Evolutionary conservation across 139 green algal genomes (phyloP).

Genomic region (Ettlia oleoabundans): DNA sequence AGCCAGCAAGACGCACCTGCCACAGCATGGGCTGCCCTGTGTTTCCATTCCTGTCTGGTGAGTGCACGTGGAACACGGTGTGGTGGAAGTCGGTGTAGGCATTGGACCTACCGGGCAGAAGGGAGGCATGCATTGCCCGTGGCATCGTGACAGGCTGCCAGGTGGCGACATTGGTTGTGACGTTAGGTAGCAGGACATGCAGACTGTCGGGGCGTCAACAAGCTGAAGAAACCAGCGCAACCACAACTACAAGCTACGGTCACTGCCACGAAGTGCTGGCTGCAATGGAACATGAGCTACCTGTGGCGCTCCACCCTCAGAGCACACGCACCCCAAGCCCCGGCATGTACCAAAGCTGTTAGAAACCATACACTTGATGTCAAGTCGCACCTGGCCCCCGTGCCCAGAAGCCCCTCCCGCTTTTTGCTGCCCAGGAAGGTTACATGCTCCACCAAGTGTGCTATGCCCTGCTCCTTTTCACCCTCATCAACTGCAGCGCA

Average conservation of each 20-base stretch:
- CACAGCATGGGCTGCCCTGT: constrained; percentile 83
- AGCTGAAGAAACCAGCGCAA: neutral
- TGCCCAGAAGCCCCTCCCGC: constrained; percentile 92
- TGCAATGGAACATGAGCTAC: no score
- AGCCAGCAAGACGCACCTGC: constrained; percentile 63
- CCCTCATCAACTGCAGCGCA: constrained; percentile 80
- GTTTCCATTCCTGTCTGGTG: constrained; percentile 75
- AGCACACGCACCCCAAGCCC: no score
- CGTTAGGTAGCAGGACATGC: no score
- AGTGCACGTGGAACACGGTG: constrained; percentile 99
- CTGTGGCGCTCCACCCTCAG: no score
- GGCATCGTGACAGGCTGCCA: no score
- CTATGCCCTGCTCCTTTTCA: constrained; percentile 89
- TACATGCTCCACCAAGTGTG: constrained; percentile 99
- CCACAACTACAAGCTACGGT: no score
- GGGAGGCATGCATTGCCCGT: neutral
- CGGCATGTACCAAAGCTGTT: neutral
- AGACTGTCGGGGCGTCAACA: neutral
- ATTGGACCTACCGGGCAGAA: constrained; percentile 71
- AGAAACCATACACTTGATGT: neutral
- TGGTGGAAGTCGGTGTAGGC: constrained; percentile 99
- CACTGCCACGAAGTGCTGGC: no score
- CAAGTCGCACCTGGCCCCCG: constrained; percentile 71
- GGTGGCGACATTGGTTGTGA: no score
- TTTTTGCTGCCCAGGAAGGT: constrained; percentile 96